phyloP scores from a whole-genome alignment of 2,329 filamentous ascomycete species.

The Fusarium brachygibbosum region DNA sequence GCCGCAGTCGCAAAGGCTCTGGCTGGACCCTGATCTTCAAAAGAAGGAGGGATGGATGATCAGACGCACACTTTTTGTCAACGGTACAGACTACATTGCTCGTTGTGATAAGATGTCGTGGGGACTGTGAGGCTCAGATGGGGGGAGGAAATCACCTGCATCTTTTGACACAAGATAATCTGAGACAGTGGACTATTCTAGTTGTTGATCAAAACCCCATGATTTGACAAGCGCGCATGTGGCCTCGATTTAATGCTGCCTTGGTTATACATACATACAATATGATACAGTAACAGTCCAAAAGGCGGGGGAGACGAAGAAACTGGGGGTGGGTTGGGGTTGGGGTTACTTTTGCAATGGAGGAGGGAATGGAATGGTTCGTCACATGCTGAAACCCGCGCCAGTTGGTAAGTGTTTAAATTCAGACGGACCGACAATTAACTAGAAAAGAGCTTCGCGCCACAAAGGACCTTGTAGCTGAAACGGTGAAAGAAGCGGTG shows the following conservation, averaged over 20 bases:
- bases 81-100: no score
- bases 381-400: conserved; percentile 22
- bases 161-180: conserved; percentile 19
- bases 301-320: conserved; percentile 7
- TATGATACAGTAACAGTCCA: no score
- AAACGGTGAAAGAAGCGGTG: conserved; percentile 21
- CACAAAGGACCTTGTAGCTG: conserved; percentile 21
- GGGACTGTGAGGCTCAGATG: conserved; percentile 17
- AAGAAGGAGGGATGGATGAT: not conserved
- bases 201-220: conserved; percentile 36
- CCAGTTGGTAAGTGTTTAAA: not conserved
- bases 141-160: conserved; percentile 36
- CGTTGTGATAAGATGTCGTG: not conserved
- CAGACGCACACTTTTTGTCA: not conserved
- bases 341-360: not conserved
- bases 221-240: conserved; percentile 38
- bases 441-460: conserved; percentile 20
- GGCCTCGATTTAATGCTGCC: conserved; percentile 12
- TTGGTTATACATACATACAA: no score
- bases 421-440: not conserved
- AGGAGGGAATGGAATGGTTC: not conserved
- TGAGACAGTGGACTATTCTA: conserved; percentile 30
- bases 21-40: conserved; percentile 35
- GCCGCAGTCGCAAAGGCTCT: conserved; percentile 3
- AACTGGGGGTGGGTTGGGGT: conserved; percentile 16